phyloP scores from a whole-genome alignment of 2,329 filamentous ascomycete species.

The Phoma herbarum region DNA sequence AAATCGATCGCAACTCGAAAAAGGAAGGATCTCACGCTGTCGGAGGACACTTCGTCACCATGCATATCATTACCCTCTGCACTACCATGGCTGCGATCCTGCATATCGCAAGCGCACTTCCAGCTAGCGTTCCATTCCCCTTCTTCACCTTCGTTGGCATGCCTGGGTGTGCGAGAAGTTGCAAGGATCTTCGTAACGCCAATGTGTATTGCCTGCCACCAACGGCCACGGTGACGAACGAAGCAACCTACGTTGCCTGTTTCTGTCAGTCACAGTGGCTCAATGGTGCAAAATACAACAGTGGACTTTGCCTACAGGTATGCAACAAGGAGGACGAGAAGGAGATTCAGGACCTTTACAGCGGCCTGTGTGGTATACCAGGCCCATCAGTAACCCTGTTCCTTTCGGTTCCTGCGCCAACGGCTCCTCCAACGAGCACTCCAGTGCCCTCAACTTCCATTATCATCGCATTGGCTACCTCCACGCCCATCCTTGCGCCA shows the following conservation, averaged over 20 bases:
- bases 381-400: not conserved
- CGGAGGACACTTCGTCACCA: not conserved
- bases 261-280: conserved; percentile 75
- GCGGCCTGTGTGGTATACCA: conserved; percentile 3
- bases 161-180: conserved; percentile 13
- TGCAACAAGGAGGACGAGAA: conserved; percentile 67
- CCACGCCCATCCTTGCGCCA: not conserved
- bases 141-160: conserved; percentile 9
- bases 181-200: not conserved
- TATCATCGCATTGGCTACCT: not conserved
- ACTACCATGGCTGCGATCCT: not conserved
- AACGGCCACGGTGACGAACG: conserved; percentile 59
- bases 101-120: not conserved
- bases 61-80: not conserved
- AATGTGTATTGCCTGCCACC: conserved; percentile 72
- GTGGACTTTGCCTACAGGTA: conserved; percentile 68
- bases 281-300: conserved; percentile 58
- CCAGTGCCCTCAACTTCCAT: not conserved
- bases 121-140: not conserved
- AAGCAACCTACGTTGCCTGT: conserved; percentile 69
- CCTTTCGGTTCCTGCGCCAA: not conserved
- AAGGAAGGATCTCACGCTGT: not conserved
- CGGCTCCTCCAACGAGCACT: not conserved
- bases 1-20: not conserved
- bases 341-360: conserved; percentile 37